Base-by-base conservation (phyloP, 1,139 yeast genomes). In the Yamadazyma pseudoaaseri region DNA sequence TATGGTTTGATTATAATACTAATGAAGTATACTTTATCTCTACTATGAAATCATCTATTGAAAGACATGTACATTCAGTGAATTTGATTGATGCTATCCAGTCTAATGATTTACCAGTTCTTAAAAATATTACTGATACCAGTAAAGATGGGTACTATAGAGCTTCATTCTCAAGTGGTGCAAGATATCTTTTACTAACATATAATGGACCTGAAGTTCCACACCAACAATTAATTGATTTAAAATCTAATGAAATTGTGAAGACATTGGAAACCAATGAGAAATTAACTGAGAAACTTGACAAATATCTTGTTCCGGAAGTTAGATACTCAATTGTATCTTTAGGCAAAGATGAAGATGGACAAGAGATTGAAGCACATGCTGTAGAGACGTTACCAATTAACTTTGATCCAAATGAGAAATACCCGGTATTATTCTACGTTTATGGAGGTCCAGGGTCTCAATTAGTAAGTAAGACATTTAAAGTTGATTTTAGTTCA, bases 361-460 rank as follows among this genome's bases (percentile, higher is more conserved):
- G 69, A 0, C 60, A 62, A 7, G 56, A 54, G 2, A 65, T 76
- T 30, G 47, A 62, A 3, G 81, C 70, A 2, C 79, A 81, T 51
- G 72, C 75, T 15, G 62, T 71, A 39, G 90, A 83, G 51, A 77
- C 82, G 2, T 61, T 78, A 21, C 94, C 94, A 3, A 68, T 77
- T 33, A 63, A 70, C 40, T 84, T 84, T 48, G 70, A 81, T 44
- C 62, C 70, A 4, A 44, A 55, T 2, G 64, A 64, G 43, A 62
- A 77, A 50, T 84, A 84, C 51, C 94, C 94, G 0, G 76, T 84
- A 0, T 63, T 84, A 37, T 83, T 84, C 51, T 83, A 66, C 47
- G 85, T 82, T 2, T 84, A 84, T 49, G 90, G 90, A 14, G 94
- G 94, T 0, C 94, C 94, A n/a, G 86, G 85, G 21, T 80, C 89